phyloP scores from a whole-genome alignment of 1,139 yeast species.

The Ashbya aceris region DNA sequence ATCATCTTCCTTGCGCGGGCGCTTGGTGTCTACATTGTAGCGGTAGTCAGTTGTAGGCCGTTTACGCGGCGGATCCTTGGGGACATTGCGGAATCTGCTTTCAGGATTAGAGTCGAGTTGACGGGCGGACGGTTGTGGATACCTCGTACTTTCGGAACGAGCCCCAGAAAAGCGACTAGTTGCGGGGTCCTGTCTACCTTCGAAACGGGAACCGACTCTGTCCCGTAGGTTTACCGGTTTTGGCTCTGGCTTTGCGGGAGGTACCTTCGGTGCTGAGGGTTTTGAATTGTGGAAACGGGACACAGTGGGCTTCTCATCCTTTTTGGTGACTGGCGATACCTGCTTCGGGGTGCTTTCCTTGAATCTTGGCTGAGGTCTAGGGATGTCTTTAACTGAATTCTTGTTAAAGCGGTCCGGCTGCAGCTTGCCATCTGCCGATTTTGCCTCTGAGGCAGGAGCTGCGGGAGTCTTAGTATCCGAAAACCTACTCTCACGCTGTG shows the following conservation, averaged over 20 bases:
- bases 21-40: background rate
- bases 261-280: background rate
- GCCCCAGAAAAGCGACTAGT: slow-evolving; percentile 1
- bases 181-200: slow-evolving; percentile 3
- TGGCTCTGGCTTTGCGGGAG: background rate
- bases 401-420: background rate
- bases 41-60: slow-evolving; percentile 3
- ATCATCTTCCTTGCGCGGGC: slow-evolving; percentile 2
- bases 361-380: background rate
- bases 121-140: slow-evolving; percentile 1
- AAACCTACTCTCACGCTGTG: background rate
- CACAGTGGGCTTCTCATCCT: background rate
- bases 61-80: slow-evolving; percentile 3
- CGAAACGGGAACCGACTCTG: slow-evolving; percentile 4
- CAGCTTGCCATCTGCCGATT: background rate
- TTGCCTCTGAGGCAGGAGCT: background rate
- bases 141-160: background rate
- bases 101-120: background rate
- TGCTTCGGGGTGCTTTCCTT: background rate
- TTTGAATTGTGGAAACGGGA: slow-evolving; percentile 1
- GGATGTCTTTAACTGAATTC: background rate
- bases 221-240: background rate
- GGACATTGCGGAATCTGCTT: slow-evolving; percentile 1
- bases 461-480: background rate
- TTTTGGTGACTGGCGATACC: background rate